Evolutionary conservation across 73 alveolate genomes (phyloP).

Genomic region (Paramecium bursaria): DNA sequence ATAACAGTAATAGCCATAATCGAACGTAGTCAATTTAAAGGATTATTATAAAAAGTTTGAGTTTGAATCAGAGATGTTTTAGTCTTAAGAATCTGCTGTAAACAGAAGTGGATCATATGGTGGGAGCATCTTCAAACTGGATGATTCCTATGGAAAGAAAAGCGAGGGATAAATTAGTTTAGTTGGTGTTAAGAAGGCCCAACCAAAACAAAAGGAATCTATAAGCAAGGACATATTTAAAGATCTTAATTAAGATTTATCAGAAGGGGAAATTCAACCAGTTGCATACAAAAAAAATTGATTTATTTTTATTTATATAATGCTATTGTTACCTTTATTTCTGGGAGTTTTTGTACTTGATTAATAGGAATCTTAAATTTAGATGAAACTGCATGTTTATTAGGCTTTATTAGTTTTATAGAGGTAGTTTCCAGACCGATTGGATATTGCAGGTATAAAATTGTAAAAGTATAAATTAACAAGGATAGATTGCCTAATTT

Average conservation of each 20-base stretch:
- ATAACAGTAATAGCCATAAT: no score
- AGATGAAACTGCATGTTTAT: background rate
- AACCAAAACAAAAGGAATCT: slow-evolving; percentile 18
- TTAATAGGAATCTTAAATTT: background rate
- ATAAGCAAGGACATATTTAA: background rate
- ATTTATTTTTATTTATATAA: no score
- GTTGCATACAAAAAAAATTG: no score
- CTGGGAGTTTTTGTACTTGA: background rate
- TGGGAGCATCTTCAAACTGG: slow-evolving; percentile 39
- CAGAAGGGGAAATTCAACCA: slow-evolving; percentile 19
- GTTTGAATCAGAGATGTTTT: background rate
- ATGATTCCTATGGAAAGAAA: slow-evolving; percentile 48
- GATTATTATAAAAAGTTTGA: background rate
- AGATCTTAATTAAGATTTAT: slow-evolving; percentile 15
- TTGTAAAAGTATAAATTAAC: no score
- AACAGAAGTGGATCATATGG: slow-evolving; percentile 48
- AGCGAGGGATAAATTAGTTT: slow-evolving; percentile 30
- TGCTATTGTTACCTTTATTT: no score
- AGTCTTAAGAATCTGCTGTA: slow-evolving; percentile 5
- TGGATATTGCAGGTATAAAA: no score
- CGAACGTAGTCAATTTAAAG: background rate
- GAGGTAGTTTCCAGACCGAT: background rate
- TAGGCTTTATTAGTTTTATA: background rate
- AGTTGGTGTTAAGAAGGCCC: background rate
- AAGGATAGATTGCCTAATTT: background rate